phyloP scores from a whole-genome alignment of 2,329 filamentous ascomycete species.

The Penicillium sp. region DNA sequence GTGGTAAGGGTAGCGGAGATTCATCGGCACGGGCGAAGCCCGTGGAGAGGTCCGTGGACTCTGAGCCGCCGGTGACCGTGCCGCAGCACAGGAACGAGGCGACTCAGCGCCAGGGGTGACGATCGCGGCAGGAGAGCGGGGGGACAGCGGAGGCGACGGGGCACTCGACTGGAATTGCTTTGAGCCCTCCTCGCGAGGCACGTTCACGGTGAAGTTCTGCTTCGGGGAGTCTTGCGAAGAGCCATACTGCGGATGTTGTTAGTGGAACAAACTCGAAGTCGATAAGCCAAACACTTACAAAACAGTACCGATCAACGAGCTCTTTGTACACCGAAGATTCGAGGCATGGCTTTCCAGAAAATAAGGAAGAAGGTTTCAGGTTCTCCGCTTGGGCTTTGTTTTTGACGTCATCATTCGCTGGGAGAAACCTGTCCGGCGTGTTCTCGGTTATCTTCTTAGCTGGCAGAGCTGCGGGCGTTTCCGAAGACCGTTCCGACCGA shows the following conservation, averaged over 20 bases:
- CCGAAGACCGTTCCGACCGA: constrained; percentile 44
- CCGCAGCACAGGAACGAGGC: constrained; percentile 6
- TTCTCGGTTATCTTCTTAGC: constrained; percentile 11
- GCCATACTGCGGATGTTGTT: constrained; percentile 42
- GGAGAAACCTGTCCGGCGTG: constrained; percentile 14
- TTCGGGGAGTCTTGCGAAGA: constrained; percentile 39
- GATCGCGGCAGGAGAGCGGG: constrained; percentile 19
- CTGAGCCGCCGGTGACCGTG: constrained; percentile 4
- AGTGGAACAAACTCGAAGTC: constrained; percentile 3
- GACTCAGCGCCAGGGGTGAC: constrained; percentile 7
- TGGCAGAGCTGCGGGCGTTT: constrained; percentile 6
- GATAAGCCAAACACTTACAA: constrained; percentile 64
- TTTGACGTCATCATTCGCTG: constrained; percentile 16
- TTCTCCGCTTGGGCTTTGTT: constrained; percentile 15
- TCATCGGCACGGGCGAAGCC: constrained; percentile 20
- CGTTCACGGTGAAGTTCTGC: constrained; percentile 11
- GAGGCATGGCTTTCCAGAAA: constrained; percentile 61
- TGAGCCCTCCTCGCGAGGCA: constrained; percentile 10
- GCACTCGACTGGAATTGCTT: constrained; percentile 13
- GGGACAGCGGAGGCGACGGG: constrained; percentile 25
- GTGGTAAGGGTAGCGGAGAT: constrained; percentile 23
- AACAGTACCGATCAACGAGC: constrained; percentile 98
- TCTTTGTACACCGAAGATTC: constrained; percentile 91
- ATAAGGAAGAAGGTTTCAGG: constrained; percentile 50
- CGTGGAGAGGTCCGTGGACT: constrained; percentile 18